Evolutionary conservation across 176 grass and related monocot species (phyloP), one percentile per base, ranked within the genome.

Genomic region (Alopecurus myosuroides): DNA sequence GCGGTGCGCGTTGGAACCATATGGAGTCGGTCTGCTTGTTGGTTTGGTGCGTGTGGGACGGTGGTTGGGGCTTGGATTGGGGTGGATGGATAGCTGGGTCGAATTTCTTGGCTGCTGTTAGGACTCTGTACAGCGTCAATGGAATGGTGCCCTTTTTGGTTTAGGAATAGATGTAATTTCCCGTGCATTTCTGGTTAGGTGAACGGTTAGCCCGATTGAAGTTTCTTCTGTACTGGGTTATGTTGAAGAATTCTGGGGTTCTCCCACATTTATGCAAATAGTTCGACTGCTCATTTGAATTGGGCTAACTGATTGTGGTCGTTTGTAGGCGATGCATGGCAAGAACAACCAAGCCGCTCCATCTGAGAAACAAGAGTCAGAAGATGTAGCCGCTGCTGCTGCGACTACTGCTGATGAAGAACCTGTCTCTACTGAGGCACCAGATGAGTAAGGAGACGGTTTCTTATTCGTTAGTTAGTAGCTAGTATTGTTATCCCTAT

Each of bases 241-340:
- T 66, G 19, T 40, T 34, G 17, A 36, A 34, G 66, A 55, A 45
- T 53, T 22, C 7, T 15, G 10, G 64, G 40, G 17, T 62, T 30
- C 13, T 37, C 14, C 9, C 1, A 11, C 22, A 41, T 39, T 64
- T 62, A 42, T 46, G 45, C n/a, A 9, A 14, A 66, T 80, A 1
- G 11, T 42, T 65, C 35, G 23, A 17, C 6, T 70, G 66, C 78
- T 75, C 9, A 41, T 46, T 57, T 37, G 83, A 19, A 29, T 35
- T 52, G 18, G 10, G n/a, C 30, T 82, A 42, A 67, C 40, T 50
- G 7, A 3, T 48, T 29, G 40, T 60, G 40, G 44, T 86, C 31
- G 5, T 70, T 81, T 70, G 35, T 68, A 92, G 92, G 78, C 22
- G 77, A 85, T 89, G 87, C 92, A 92, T 80, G 64, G 50, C 44